These are phyloP conservation scores for Oemleria cerasiformis DNA, from an alignment of 306 rosid genomes.

Conservation along the genomic window DNA sequence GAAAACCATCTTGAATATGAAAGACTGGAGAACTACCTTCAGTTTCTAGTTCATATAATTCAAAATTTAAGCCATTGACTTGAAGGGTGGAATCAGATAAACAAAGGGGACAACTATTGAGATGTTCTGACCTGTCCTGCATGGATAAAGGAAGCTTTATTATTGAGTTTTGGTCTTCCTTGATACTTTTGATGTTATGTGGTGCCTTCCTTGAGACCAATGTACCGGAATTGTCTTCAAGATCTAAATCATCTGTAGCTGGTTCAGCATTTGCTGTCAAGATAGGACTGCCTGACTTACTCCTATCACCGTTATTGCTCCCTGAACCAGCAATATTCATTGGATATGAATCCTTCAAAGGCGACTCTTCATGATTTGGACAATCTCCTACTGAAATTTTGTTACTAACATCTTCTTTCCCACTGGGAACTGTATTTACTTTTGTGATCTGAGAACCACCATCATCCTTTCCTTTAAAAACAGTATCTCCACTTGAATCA, in stretches of 20 bases:
- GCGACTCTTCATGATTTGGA: constrained; percentile 31
- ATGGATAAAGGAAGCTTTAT: constrained; percentile 33
- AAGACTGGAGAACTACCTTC: not conserved
- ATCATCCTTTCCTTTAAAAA: constrained; percentile 30
- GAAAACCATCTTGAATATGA: constrained; percentile 9
- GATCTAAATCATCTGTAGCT: constrained; percentile 33
- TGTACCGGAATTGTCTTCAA: constrained; percentile 31
- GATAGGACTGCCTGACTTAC: constrained; percentile 33
- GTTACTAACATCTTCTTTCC: constrained; percentile 27
- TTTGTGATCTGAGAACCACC: constrained; percentile 33
- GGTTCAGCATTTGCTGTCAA: constrained; percentile 27
- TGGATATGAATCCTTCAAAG: constrained; percentile 36
- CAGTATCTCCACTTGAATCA: constrained; percentile 31
- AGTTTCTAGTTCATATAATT: constrained; percentile 21
- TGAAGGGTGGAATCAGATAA: constrained; percentile 1
- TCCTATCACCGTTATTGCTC: constrained; percentile 33
- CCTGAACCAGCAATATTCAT: constrained; percentile 28
- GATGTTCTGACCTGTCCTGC: constrained; percentile 42
- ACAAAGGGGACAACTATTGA: not conserved
- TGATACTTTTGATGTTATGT: constrained; percentile 25
- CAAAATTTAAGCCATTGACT: not conserved
- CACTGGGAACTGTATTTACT: constrained; percentile 25
- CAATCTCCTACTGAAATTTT: constrained; percentile 26
- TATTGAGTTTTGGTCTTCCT: constrained; percentile 36
- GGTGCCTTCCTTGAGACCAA: constrained; percentile 31